Percentiles rank a stretch among this genome's conserved stretches.
Conservation (phyloP, 768 basidiomycete genomes). For the Thelephora ganbajun region DNA sequence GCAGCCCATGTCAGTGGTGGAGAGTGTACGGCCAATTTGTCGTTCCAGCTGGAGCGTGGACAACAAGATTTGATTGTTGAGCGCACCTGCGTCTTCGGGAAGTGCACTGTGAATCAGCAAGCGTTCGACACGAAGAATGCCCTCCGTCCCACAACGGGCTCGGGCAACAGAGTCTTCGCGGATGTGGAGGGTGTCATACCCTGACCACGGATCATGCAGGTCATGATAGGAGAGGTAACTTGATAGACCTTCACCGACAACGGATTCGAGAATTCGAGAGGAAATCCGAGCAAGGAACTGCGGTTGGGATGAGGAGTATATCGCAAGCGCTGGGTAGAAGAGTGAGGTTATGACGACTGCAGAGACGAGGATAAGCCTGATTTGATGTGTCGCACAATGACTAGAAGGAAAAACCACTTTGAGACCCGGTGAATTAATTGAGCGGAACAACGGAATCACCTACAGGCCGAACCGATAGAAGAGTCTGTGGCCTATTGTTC, state of each 20-base stretch:
- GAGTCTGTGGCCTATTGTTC: constrained; percentile 29
- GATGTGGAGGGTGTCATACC: constrained; percentile 44
- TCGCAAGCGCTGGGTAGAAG: constrained; percentile 80
- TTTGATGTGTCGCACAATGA: constrained; percentile 84
- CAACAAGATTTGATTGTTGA: constrained; percentile 47
- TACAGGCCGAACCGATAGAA: constrained; percentile 74
- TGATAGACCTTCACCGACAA: constrained; percentile 36
- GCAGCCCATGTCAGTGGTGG: constrained; percentile 33
- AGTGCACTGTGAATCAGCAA: constrained; percentile 50
- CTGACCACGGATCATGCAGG: constrained; percentile 60
- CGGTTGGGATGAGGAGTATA: constrained; percentile 64
- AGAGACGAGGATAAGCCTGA: constrained; percentile 77
- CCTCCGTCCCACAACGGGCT: constrained; percentile 54
- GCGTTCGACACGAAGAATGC: constrained; percentile 65
- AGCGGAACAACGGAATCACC: constrained; percentile 18
- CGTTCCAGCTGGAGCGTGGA: constrained; percentile 54
- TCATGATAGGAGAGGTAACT: constrained; percentile 44
- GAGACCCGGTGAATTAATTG: not conserved
- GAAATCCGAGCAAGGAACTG: constrained; percentile 40
- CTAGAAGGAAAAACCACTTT: constrained; percentile 21
- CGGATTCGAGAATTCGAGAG: constrained; percentile 44
- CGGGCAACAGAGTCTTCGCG: constrained; percentile 59
- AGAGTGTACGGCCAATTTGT: constrained; percentile 31
- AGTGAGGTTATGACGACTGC: constrained; percentile 80
- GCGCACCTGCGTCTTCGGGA: constrained; percentile 30